Evolutionary conservation across 371 early-diverging fungal species (phyloP).

Genomic region (Actinomortierella ambigua): DNA sequence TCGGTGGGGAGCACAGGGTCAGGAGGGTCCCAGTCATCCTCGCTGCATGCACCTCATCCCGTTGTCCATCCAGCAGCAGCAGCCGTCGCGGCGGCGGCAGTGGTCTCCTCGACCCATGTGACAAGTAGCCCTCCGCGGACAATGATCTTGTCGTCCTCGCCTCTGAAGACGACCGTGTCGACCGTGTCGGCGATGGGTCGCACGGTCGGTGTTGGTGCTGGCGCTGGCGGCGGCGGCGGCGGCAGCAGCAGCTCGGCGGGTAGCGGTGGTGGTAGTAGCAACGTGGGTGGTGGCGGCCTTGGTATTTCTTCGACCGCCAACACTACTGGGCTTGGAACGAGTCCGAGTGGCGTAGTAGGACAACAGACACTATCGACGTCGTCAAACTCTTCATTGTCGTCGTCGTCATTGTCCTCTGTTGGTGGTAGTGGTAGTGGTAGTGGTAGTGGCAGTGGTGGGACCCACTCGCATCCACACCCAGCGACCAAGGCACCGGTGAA

Average conservation of each 20-base stretch:
- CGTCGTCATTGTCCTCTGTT: conserved; percentile 11
- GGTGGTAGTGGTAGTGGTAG: too few relatives aligned
- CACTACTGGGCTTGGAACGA: too few relatives aligned
- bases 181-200: conserved; percentile 37
- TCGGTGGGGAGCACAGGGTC: conserved; percentile 47
- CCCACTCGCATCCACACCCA: too few relatives aligned
- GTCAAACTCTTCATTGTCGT: conserved; percentile 17
- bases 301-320: neutral
- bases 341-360: too few relatives aligned
- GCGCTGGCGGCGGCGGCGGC: conserved; percentile 1
- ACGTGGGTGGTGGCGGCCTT: neutral
- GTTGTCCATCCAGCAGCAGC: conserved; percentile 12
- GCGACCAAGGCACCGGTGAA: conserved; percentile 11
- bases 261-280: conserved; percentile 2
- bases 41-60: conserved; percentile 22
- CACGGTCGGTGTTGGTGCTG: conserved; percentile 24
- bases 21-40: conserved; percentile 32
- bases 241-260: neutral
- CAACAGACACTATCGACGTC: too few relatives aligned
- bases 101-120: neutral
- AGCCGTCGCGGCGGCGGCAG: conserved; percentile 4
- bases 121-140: conserved; percentile 41
- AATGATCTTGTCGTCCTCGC: conserved; percentile 38
- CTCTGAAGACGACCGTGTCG: conserved; percentile 30
- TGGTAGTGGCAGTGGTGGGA: too few relatives aligned